phyloP scores from a whole-genome alignment of 176 grass and related monocot genomes.

The Lolium perenne region DNA sequence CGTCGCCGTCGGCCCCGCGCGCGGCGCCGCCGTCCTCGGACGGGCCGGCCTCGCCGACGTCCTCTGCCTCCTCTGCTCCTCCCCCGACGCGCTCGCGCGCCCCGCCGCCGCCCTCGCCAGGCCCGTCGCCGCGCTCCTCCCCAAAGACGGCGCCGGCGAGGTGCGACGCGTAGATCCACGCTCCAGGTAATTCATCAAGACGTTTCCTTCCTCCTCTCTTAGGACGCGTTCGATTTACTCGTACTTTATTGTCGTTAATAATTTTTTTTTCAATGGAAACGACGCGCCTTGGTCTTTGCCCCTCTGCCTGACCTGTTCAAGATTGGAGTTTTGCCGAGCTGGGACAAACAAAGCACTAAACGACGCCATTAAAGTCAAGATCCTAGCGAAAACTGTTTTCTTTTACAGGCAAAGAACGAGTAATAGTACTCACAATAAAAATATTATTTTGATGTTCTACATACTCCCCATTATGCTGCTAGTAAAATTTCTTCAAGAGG shows the following conservation, averaged over 20 bases:
- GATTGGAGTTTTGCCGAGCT: constrained; percentile 14
- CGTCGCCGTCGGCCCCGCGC: constrained; percentile 35
- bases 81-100: constrained; percentile 44
- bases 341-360: neutral
- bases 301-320: neutral
- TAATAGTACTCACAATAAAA: neutral
- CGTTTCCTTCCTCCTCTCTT: too few species aligned
- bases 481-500: neutral
- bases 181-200: constrained; percentile 40
- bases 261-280: neutral
- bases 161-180: constrained; percentile 60
- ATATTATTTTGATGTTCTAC: neutral
- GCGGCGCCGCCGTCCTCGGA: constrained; percentile 42
- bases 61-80: constrained; percentile 74
- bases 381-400: neutral
- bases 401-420: neutral
- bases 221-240: too few species aligned
- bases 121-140: constrained; percentile 61
- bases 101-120: constrained; percentile 50
- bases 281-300: constrained; percentile 21
- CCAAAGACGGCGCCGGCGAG: constrained; percentile 55
- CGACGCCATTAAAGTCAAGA: constrained; percentile 26
- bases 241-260: neutral
- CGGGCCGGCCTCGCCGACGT: constrained; percentile 68
- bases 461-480: neutral